Percentiles rank a stretch among this genome's conserved stretches.
These are phyloP conservation scores for Chalciporus pseudorubinellus DNA, from an alignment of 768 basidiomycete genomes.

Conservation along the genomic window DNA sequence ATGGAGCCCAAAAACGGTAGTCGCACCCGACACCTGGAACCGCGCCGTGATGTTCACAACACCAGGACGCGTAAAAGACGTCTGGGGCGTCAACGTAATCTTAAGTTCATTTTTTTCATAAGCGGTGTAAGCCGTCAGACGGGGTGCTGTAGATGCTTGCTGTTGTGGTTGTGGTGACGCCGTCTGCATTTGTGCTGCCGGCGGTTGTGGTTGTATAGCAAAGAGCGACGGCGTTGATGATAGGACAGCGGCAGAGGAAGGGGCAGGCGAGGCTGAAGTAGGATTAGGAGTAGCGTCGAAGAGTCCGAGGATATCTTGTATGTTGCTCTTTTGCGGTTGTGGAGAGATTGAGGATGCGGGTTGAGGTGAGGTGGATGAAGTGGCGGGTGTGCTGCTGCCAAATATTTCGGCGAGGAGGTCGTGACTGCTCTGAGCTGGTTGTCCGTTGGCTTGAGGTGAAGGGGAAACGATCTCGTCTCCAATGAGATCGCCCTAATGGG, in stretches of 20 bases:
- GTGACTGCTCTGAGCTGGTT: constrained; percentile 61
- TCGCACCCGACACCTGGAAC: constrained; percentile 68
- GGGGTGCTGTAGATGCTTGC: constrained; percentile 38
- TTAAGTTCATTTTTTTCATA: constrained; percentile 91
- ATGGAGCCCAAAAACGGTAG: constrained; percentile 60
- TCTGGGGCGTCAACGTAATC: constrained; percentile 88
- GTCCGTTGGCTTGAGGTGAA: constrained; percentile 41
- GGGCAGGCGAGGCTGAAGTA: constrained; percentile 20
- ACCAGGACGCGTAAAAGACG: constrained; percentile 76
- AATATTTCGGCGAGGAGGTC: constrained; percentile 94
- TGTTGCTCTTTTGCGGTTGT: constrained; percentile 53
- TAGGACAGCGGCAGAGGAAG: constrained; percentile 1
- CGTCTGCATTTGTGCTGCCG: constrained; percentile 32
- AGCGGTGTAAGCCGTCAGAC: constrained; percentile 72
- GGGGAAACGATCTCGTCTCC: constrained; percentile 67
- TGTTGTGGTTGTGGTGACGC: constrained; percentile 34
- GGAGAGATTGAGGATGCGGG: constrained; percentile 41
- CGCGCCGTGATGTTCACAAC: constrained; percentile 87
- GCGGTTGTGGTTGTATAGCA: constrained; percentile 33
- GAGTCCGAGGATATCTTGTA: constrained; percentile 89
- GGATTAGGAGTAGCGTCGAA: constrained; percentile 58
- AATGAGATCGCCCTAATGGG: constrained; percentile 62
- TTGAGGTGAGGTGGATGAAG: constrained; percentile 27
- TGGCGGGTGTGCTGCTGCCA: constrained; percentile 45
- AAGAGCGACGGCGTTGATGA: constrained; percentile 35